These are phyloP conservation scores for Alnus glutinosa DNA, from an alignment of 306 rosid species.

Conservation along the genomic window DNA sequence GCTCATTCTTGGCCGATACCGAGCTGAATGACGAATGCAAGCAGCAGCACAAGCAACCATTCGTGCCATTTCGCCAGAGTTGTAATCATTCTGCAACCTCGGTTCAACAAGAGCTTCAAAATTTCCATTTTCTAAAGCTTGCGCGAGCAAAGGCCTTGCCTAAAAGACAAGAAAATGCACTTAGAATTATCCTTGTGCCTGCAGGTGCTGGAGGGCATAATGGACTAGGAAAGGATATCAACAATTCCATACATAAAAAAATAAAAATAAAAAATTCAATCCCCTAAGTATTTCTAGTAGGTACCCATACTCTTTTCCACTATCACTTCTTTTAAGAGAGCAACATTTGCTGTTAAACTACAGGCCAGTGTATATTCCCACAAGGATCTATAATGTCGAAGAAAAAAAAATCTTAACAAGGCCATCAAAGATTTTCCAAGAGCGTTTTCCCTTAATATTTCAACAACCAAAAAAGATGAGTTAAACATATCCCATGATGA, in stretches of 20 bases:
- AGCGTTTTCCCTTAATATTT: background rate
- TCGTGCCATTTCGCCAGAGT: constrained; percentile 45
- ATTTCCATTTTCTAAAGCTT: constrained; percentile 50
- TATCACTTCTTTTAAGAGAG: background rate
- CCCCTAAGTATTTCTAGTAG: background rate
- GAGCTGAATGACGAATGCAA: constrained; percentile 55
- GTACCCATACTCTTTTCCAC: too few species aligned
- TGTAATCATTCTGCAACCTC: constrained; percentile 47
- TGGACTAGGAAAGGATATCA: background rate
- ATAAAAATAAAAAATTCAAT: background rate
- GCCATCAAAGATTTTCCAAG: background rate
- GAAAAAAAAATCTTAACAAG: too few species aligned
- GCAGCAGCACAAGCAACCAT: constrained; percentile 61
- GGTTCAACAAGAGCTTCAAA: constrained; percentile 48
- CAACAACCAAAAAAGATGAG: background rate
- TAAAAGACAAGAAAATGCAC: constrained; percentile 17
- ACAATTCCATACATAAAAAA: background rate
- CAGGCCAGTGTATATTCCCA: background rate
- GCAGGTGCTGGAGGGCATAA: background rate
- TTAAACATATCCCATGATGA: background rate
- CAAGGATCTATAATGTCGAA: too few species aligned
- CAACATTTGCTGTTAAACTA: background rate
- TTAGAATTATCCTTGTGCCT: background rate
- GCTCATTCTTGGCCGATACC: constrained; percentile 64
- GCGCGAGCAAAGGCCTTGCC: constrained; percentile 72